Evolutionary conservation across 768 basidiomycete genomes (phyloP).

Genomic region (Phaeolepiota aurea): DNA sequence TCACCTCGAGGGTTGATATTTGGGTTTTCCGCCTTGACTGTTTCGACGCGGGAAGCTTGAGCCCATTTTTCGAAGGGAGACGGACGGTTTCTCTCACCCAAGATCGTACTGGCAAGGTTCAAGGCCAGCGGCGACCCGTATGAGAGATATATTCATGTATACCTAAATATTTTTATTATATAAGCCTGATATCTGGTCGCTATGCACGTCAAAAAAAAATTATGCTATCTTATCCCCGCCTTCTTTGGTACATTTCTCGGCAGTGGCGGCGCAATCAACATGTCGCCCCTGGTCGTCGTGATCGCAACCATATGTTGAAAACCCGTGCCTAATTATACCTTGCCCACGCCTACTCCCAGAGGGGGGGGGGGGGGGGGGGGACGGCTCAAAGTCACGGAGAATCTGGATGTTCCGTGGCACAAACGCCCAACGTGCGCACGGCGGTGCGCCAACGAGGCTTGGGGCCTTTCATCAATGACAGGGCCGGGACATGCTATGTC

Average conservation of each 20-base stretch:
- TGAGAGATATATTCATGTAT: conserved; percentile 33
- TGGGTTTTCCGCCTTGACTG: conserved; percentile 38
- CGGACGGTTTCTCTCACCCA: conserved; percentile 46
- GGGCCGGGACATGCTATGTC: too few relatives aligned
- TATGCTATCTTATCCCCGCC: neutral
- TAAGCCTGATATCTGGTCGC: neutral
- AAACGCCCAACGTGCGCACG: too few relatives aligned
- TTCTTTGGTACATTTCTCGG: neutral
- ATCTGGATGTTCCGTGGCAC: too few relatives aligned
- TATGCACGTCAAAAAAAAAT: neutral
- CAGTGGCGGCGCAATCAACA: neutral
- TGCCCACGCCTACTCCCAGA: too few relatives aligned
- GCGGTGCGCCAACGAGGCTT: too few relatives aligned
- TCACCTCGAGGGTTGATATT: conserved; percentile 69
- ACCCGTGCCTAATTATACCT: neutral
- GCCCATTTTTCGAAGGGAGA: conserved; percentile 49
- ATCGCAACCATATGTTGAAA: neutral
- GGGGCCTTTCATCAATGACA: neutral
- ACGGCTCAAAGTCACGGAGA: too few relatives aligned
- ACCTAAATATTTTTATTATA: neutral
- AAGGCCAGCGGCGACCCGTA: conserved; percentile 59
- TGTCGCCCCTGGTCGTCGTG: neutral
- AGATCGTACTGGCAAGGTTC: conserved; percentile 46
- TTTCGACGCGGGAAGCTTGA: conserved; percentile 44
- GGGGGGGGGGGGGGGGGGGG: too few relatives aligned